Evolutionary conservation across 2,329 filamentous ascomycete genomes (phyloP).

Genomic region (Xylariaceae sp.): DNA sequence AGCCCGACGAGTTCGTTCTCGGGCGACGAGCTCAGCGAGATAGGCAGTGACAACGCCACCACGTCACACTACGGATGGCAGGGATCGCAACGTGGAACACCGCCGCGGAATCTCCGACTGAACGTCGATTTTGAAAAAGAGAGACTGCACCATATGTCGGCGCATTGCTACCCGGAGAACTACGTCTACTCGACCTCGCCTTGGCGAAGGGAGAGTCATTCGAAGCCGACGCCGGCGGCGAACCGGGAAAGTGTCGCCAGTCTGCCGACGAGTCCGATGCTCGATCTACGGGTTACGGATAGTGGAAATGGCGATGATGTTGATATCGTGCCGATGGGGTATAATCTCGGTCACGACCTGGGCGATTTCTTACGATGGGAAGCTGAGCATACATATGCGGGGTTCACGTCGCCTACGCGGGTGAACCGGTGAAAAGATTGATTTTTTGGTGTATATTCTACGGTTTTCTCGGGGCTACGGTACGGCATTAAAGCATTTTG

Average conservation of each 20-base stretch:
- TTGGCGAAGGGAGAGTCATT: slow-evolving; percentile 36
- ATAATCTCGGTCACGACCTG: slow-evolving; percentile 54
- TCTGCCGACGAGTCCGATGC: slow-evolving; percentile 48
- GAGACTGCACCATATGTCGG: slow-evolving; percentile 21
- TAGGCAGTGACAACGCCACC: slow-evolving; percentile 27
- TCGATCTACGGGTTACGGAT: slow-evolving; percentile 41
- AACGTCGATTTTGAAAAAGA: slow-evolving; percentile 4
- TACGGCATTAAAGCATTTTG: too few relatives aligned
- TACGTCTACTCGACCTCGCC: neutral
- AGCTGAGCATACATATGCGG: slow-evolving; percentile 43
- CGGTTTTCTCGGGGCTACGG: neutral
- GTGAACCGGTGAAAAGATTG: neutral
- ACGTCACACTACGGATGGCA: slow-evolving; percentile 26
- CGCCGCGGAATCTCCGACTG: slow-evolving; percentile 9
- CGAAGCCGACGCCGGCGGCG: slow-evolving; percentile 23
- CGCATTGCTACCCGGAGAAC: neutral
- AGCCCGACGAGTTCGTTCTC: slow-evolving; percentile 30
- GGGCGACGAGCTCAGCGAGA: slow-evolving; percentile 27
- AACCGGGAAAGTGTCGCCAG: slow-evolving; percentile 37
- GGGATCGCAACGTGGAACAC: slow-evolving; percentile 1
- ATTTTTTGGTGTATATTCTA: neutral
- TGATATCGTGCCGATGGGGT: slow-evolving; percentile 52
- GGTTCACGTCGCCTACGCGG: slow-evolving; percentile 20
- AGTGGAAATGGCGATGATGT: slow-evolving; percentile 35
- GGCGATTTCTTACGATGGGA: slow-evolving; percentile 57